phyloP scores from a whole-genome alignment of 2,329 filamentous ascomycete genomes.

The Hansfordia pulvinata region DNA sequence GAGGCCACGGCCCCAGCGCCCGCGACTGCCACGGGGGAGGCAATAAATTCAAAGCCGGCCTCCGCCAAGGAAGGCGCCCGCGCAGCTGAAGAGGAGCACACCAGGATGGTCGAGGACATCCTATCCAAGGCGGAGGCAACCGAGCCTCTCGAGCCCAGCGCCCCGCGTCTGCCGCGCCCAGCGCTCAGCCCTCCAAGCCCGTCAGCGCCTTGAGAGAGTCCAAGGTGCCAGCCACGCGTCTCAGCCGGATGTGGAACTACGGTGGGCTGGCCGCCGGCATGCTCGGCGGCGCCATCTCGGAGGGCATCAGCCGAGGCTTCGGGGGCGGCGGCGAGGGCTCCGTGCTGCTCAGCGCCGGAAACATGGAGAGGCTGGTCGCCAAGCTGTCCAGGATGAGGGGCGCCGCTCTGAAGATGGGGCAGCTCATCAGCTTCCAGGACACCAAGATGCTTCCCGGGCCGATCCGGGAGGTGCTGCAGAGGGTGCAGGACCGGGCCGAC shows the following conservation, averaged over 20 bases:
- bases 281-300: conserved; percentile 82
- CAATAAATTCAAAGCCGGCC: conserved; percentile 2
- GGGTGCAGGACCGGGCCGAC: conserved; percentile 91
- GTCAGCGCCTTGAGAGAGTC: conserved; percentile 72
- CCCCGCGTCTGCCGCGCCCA: conserved; percentile 3
- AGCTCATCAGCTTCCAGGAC: conserved; percentile 98
- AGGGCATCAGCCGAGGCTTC: conserved; percentile 68
- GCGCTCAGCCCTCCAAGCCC: conserved; percentile 9
- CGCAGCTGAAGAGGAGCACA: conserved; percentile 9
- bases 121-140: conserved; percentile 12
- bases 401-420: conserved; percentile 89
- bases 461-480: conserved; percentile 80
- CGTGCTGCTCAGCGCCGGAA: conserved; percentile 73
- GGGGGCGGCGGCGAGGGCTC: conserved; percentile 58
- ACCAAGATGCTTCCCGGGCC: conserved; percentile 82
- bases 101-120: conserved; percentile 10
- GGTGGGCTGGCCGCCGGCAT: conserved; percentile 86
- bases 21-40: background rate
- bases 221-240: conserved; percentile 72
- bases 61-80: conserved; percentile 5
- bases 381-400: conserved; percentile 95
- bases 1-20: background rate
- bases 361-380: conserved; percentile 85
- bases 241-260: conserved; percentile 90
- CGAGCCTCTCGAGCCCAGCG: conserved; percentile 2